Evolutionary conservation across 352 stramenopile species (phyloP).

Genomic region (Aphanomyces astaci): DNA sequence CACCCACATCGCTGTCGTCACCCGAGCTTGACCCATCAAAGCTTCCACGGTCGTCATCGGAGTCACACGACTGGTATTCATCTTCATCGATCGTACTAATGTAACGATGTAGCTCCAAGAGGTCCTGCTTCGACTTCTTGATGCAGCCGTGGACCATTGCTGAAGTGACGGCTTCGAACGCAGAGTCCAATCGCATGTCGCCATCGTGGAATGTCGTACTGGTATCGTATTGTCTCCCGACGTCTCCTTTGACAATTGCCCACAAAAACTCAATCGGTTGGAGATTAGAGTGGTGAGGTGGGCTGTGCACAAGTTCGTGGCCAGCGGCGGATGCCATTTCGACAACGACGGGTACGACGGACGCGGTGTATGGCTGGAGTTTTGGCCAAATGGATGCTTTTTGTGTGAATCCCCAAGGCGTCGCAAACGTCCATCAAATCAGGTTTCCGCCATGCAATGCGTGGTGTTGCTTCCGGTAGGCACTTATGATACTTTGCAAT

Average conservation of each 20-base stretch:
- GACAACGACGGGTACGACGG: background rate
- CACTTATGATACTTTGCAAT: background rate
- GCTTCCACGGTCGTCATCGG: too few species aligned
- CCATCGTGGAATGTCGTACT: background rate
- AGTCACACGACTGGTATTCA: background rate
- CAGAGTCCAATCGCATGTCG: background rate
- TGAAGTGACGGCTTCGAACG: background rate
- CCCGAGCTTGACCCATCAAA: too few species aligned
- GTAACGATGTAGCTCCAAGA: background rate
- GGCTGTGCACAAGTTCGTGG: background rate
- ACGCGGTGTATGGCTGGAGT: background rate
- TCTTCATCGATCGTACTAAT: background rate
- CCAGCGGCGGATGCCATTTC: background rate
- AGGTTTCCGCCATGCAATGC: background rate
- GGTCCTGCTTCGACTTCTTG: background rate
- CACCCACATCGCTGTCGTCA: background rate
- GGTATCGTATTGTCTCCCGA: background rate
- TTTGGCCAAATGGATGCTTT: background rate
- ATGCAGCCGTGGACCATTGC: background rate
- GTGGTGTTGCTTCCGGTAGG: background rate
- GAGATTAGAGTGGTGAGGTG: background rate
- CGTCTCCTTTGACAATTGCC: background rate
- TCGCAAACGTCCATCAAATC: background rate
- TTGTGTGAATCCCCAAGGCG: background rate
- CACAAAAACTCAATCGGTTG: background rate